These are phyloP conservation scores for Ogataea minuta DNA, from an alignment of 805 yeast genomes.

Conservation along the genomic window DNA sequence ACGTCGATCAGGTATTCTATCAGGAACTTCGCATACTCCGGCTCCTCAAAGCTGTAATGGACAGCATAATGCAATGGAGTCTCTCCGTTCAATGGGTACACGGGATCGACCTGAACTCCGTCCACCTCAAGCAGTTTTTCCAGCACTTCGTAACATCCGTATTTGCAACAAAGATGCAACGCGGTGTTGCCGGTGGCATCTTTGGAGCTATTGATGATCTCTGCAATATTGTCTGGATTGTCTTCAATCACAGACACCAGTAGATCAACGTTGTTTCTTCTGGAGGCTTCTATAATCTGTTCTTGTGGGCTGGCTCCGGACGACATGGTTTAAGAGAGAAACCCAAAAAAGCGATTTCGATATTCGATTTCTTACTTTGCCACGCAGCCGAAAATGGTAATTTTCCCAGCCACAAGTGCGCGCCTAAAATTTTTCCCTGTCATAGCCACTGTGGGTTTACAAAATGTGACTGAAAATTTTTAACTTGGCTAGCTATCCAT, in stretches of 20 bases:
- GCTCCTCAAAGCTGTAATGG: slow-evolving; percentile 70
- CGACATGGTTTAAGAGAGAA: slow-evolving; percentile 5
- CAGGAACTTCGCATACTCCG: slow-evolving; percentile 78
- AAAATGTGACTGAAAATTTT: slow-evolving; percentile 11
- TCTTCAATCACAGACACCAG: slow-evolving; percentile 50
- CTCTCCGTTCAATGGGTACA: slow-evolving; percentile 67
- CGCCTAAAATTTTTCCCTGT: slow-evolving; percentile 15
- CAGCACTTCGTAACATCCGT: slow-evolving; percentile 84
- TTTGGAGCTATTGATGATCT: slow-evolving; percentile 62
- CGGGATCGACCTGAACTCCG: slow-evolving; percentile 87
- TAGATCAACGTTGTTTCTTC: slow-evolving; percentile 83
- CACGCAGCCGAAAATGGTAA: slow-evolving; percentile 13
- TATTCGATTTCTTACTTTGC: background rate
- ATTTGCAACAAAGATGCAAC: slow-evolving; percentile 74
- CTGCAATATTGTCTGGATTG: slow-evolving; percentile 39
- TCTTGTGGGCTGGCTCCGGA: slow-evolving; percentile 73
- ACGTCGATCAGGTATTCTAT: slow-evolving; percentile 84
- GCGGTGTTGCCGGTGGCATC: slow-evolving; percentile 81
- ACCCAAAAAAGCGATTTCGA: background rate
- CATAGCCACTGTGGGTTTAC: background rate
- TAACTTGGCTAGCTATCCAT: slow-evolving; percentile 13
- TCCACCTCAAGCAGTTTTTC: slow-evolving; percentile 81
- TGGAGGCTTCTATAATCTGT: slow-evolving; percentile 81
- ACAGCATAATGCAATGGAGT: slow-evolving; percentile 91
- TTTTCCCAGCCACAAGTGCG: slow-evolving; percentile 15